phyloP scores from a whole-genome alignment of 345 rosid genomes.

The Citrus trifoliata region DNA sequence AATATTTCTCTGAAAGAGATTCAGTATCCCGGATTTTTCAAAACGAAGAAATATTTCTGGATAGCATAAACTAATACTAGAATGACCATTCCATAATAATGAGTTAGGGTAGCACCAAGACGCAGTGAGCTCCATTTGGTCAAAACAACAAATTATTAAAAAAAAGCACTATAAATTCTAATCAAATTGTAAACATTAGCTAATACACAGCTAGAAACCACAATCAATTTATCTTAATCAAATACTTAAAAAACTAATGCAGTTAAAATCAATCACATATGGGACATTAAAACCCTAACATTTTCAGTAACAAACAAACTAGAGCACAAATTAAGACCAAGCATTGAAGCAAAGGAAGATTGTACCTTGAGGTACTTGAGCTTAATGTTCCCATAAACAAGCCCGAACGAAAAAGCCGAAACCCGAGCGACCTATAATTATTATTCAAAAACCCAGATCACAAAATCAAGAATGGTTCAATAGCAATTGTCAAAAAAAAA shows the following conservation, averaged over 20 bases:
- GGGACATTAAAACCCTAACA: neutral
- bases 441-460: constrained; percentile 2
- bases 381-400: constrained; percentile 75
- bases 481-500: neutral
- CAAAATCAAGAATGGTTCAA: neutral
- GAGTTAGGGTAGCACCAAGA: neutral
- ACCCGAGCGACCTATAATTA: constrained; percentile 77
- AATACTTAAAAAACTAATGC: neutral
- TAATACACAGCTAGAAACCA: neutral
- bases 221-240: neutral
- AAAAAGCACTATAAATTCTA: neutral
- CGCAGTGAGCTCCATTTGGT: neutral
- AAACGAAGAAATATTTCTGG: neutral
- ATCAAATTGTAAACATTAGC: neutral
- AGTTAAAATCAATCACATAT: neutral
- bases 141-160: neutral
- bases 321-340: neutral
- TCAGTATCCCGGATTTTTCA: neutral
- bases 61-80: neutral
- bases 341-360: neutral
- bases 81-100: neutral
- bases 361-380: constrained; percentile 80
- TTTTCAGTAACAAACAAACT: neutral
- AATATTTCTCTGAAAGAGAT: neutral
- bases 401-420: constrained; percentile 71